Conservation (phyloP, 106 monocot species). For the Xerophyta viscosa region DNA sequence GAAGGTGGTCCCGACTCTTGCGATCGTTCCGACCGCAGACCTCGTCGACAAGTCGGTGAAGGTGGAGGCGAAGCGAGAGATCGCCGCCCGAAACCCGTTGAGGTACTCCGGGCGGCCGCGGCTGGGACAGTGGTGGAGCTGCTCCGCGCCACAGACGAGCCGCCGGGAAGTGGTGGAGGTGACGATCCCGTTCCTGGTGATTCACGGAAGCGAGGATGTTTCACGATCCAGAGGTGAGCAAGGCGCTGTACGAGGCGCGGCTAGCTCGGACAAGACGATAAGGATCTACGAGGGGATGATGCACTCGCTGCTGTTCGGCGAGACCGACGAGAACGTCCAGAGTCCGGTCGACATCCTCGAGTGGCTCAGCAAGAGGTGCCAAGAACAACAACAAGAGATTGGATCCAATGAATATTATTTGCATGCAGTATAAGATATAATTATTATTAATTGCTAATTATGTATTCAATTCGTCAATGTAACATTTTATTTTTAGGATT, state of each 20-base stretch:
- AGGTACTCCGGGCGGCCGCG: conserved; percentile 67
- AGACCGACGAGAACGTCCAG: conserved; percentile 59
- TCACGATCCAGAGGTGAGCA: conserved; percentile 83
- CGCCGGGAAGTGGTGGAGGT: conserved; percentile 36
- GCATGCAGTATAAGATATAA: too few species aligned
- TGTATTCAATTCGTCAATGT: too few species aligned
- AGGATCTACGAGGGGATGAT: conserved; percentile 81
- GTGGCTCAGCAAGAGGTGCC: conserved; percentile 51
- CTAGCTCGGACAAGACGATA: conserved; percentile 71
- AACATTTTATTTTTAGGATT: too few species aligned
- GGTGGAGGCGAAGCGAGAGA: conserved; percentile 49
- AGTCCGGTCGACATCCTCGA: conserved; percentile 52
- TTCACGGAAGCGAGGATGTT: conserved; percentile 79
- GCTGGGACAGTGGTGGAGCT: conserved; percentile 85
- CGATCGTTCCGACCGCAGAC: conserved; percentile 66
- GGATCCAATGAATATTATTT: too few species aligned
- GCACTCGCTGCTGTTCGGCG: conserved; percentile 87
- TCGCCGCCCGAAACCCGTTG: conserved; percentile 60
- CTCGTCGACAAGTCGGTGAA: conserved; percentile 71
- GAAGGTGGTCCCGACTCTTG: conserved; percentile 42
- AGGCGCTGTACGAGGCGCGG: conserved; percentile 47
- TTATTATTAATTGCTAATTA: too few species aligned
- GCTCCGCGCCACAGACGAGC: conserved; percentile 61
- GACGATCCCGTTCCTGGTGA: conserved; percentile 60
- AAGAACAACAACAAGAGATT: too few species aligned